phyloP scores from a whole-genome alignment of 306 rosid genomes.

The Trichosanthes truncata region DNA sequence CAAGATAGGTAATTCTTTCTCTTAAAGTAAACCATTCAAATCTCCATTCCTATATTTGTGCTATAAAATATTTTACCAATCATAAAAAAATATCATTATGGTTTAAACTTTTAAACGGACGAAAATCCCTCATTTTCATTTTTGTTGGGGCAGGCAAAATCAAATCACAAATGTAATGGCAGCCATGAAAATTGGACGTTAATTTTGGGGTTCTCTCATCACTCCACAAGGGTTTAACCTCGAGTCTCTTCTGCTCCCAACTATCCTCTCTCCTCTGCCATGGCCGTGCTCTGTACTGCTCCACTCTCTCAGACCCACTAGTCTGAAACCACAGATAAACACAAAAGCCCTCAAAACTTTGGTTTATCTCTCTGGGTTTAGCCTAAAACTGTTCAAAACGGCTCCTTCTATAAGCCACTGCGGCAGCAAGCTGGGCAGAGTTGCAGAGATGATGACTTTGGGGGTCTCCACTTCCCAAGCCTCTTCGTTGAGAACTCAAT shows the following conservation, averaged over 20 bases:
- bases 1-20: too few relatives aligned
- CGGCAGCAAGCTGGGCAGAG: constrained; percentile 46
- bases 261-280: constrained; percentile 6
- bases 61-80: too few relatives aligned
- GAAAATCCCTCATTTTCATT: not conserved
- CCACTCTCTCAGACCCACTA: constrained; percentile 22
- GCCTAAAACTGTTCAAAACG: constrained; percentile 24
- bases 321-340: constrained; percentile 8
- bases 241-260: constrained; percentile 2
- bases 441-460: constrained; percentile 39
- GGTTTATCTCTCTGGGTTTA: constrained; percentile 14
- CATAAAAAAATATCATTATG: too few relatives aligned
- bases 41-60: too few relatives aligned
- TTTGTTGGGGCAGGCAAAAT: not conserved
- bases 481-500: constrained; percentile 38
- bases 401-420: constrained; percentile 25
- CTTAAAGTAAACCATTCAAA: too few relatives aligned
- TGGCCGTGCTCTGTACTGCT: constrained; percentile 20
- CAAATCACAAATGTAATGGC: not conserved
- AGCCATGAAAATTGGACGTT: constrained; percentile 9
- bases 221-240: constrained; percentile 33
- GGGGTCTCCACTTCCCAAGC: constrained; percentile 52
- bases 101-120: not conserved
- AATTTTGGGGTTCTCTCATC: not conserved
- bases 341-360: not conserved